A percentile compares a stretch with the other conserved stretches of the same genome.
These are phyloP conservation scores for Tetrapyrgos nigripes DNA, from an alignment of 1,284 basidiomycete genomes.

Conservation along the genomic window DNA sequence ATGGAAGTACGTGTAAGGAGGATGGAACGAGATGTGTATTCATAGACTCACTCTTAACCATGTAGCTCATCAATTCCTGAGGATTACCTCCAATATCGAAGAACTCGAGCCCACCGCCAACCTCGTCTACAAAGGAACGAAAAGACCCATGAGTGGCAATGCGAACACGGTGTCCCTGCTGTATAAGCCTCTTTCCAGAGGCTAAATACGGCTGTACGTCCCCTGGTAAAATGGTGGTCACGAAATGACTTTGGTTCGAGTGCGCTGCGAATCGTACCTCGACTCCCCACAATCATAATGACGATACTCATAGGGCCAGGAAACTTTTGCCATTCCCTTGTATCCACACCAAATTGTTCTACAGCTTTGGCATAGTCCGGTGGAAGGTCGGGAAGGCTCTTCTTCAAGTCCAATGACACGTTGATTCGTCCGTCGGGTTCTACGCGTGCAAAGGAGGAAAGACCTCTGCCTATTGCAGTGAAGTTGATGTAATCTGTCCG, in stretches of 20 bases:
- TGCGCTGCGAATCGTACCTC: slow-evolving; percentile 45
- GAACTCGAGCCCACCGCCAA: slow-evolving; percentile 58
- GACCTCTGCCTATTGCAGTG: slow-evolving; percentile 40
- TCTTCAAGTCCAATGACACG: slow-evolving; percentile 52
- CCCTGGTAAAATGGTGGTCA: slow-evolving; percentile 40
- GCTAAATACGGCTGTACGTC: slow-evolving; percentile 79
- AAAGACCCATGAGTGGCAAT: slow-evolving; percentile 75
- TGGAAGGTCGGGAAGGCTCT: slow-evolving; percentile 56
- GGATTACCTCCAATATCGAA: slow-evolving; percentile 65
- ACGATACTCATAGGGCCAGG: slow-evolving; percentile 59
- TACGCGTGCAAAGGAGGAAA: slow-evolving; percentile 41
- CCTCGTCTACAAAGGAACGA: slow-evolving; percentile 56
- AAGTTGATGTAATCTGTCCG: slow-evolving; percentile 32
- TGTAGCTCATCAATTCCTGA: slow-evolving; percentile 65
- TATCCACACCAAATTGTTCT: slow-evolving; percentile 57
- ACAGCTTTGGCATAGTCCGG: slow-evolving; percentile 51
- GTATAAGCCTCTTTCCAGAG: slow-evolving; percentile 57
- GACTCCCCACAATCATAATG: slow-evolving; percentile 69
- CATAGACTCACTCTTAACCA: slow-evolving; percentile 58
- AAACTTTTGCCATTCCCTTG: slow-evolving; percentile 38
- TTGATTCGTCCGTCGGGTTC: slow-evolving; percentile 47
- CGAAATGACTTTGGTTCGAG: neutral
- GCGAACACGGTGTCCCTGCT: slow-evolving; percentile 65
- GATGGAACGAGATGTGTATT: too few species aligned
- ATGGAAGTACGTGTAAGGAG: too few species aligned